Conservation (phyloP, 306 rosid species). For the Dryas drummondii region DNA sequence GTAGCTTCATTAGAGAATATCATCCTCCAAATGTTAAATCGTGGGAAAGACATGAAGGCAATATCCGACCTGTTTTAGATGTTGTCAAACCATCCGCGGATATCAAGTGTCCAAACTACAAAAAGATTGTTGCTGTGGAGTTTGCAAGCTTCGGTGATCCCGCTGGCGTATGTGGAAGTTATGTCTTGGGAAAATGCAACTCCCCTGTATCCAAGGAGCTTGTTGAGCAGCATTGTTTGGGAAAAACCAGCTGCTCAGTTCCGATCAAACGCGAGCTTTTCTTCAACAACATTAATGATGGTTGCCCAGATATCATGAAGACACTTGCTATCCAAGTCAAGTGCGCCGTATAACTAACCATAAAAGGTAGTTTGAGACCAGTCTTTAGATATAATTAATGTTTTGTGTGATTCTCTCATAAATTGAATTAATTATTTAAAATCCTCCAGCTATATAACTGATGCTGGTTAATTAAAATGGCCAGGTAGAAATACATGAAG, state of each 20-base stretch:
- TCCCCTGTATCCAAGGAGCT: conserved; percentile 11
- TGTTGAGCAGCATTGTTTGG: conserved; percentile 11
- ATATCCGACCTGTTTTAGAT: not conserved
- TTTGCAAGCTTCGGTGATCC: conserved; percentile 28
- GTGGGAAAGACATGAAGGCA: conserved; percentile 4
- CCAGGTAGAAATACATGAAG: too few relatives aligned
- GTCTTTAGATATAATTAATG: not conserved
- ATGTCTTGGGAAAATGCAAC: conserved; percentile 13
- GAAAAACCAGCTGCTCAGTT: not conserved
- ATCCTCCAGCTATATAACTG: too few relatives aligned
- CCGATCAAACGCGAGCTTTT: not conserved
- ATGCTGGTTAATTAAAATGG: too few relatives aligned
- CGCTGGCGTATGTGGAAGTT: conserved; percentile 4
- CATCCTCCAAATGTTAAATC: conserved; percentile 17
- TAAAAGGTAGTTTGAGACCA: not conserved
- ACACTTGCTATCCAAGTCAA: conserved; percentile 15
- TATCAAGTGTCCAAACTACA: conserved; percentile 10
- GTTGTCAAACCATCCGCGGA: not conserved
- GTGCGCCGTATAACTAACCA: not conserved
- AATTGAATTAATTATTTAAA: not conserved
- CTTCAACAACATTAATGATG: not conserved
- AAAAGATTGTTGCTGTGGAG: conserved; percentile 3
- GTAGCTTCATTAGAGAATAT: conserved; percentile 13
- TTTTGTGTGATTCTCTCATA: not conserved
- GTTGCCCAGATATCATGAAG: conserved; percentile 8